Base-by-base conservation (phyloP, 2,329 filamentous ascomycete genomes). In the Aureobasidium sp. region DNA sequence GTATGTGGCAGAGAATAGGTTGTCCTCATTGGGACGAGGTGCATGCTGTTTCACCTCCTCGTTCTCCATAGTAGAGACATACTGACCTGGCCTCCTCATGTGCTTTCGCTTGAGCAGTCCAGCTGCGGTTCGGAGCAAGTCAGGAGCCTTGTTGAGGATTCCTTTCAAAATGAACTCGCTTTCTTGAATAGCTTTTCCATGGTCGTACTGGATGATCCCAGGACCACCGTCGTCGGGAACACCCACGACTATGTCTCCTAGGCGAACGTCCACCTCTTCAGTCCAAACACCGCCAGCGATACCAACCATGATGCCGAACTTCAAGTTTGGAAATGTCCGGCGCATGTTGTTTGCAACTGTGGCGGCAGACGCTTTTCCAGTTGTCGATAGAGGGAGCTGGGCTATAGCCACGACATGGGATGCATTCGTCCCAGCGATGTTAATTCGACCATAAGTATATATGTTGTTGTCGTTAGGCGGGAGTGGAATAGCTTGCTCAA, bases 161-260 rank as follows among this genome's bases (percentile, higher is more conserved):
- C 71, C 71, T 6, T 7, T 36, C 33, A 10, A 68, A 5, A 50
- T 50, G 27, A 66, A 16, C 40, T 67, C 61, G 20, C 64, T 66
- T 2, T 25, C 31, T 20, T 59, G 48, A 3, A 50, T 15, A 11
- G 13, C 3, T 55, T 72, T 74, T 3, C 67, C 69, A 29, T 69
- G 65, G 45, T 75, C 71, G 42, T 71, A 74, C 36, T 75, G 71
- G 2, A 74, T 55, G 2, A 76, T 70, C 1, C 73, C 74, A 11
- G 73, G 73, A 16, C 63, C 56, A 8, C 20, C 33, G 0, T 61
- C 59, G 0, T 54, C 40, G 1, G 73, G 72, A 25, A 68, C 59
- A 38, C 73, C 72, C 3, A 75, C 66, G 1, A 71, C 68, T 3
- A 75, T 54, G 38, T 75, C 72, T 1, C 72, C 73, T 15, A 75